A percentile compares a stretch with the other conserved stretches of the same genome.
Evolutionary conservation across 768 basidiomycete species (phyloP).

Genomic region (Collybia nuda): DNA sequence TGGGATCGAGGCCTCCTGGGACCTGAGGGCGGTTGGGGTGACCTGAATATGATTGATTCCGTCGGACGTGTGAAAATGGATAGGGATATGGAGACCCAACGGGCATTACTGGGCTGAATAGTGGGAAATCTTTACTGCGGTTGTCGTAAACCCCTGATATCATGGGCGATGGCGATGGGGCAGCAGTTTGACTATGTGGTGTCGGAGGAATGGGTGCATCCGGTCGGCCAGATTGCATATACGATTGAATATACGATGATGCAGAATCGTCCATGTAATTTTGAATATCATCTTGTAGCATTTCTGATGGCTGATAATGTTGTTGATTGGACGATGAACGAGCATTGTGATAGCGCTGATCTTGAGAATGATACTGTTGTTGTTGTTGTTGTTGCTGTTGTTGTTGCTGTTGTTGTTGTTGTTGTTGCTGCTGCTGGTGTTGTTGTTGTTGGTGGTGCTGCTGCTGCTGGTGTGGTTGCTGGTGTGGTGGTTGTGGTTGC

Average conservation of each 20-base stretch:
- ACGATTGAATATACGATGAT: constrained; percentile 57
- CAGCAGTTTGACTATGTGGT: constrained; percentile 72
- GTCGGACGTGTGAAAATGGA: constrained; percentile 72
- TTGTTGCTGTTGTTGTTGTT: constrained; percentile 11
- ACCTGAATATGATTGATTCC: constrained; percentile 40
- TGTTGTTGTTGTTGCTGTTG: constrained; percentile 7
- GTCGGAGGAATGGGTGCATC: constrained; percentile 81
- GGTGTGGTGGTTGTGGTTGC: constrained; percentile 1
- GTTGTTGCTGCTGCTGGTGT: not conserved
- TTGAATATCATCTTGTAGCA: constrained; percentile 57
- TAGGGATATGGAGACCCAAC: constrained; percentile 80
- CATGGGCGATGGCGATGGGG: constrained; percentile 71
- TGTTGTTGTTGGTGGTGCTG: not conserved
- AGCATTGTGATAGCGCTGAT: constrained; percentile 16
- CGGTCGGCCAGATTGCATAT: constrained; percentile 60
- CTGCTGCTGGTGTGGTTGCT: constrained; percentile 1
- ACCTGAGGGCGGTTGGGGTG: constrained; percentile 29
- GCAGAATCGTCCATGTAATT: constrained; percentile 60
- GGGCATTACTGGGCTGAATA: constrained; percentile 53
- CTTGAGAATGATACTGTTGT: constrained; percentile 14
- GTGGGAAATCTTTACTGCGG: constrained; percentile 33
- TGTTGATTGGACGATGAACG: constrained; percentile 11
- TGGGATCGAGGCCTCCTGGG: constrained; percentile 36
- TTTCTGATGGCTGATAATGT: constrained; percentile 37
- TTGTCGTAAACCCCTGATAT: constrained; percentile 49